Evolutionary conservation across 2,329 filamentous ascomycete genomes (phyloP).

Genomic region (Zasmidium angulare): DNA sequence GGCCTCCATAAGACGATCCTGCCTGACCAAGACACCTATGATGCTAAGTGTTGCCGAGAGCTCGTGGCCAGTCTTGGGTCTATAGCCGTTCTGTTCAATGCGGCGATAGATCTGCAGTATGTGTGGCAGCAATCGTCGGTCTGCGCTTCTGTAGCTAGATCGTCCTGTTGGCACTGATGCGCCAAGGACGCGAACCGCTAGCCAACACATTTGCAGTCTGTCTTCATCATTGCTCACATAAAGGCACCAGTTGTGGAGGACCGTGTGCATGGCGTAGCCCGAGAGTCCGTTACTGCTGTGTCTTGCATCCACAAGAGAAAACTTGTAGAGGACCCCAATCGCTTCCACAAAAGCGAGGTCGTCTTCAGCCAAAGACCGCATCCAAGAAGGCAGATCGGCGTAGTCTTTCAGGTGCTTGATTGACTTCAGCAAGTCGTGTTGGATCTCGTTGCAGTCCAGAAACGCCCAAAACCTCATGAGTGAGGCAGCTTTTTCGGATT

Average conservation of each 20-base stretch:
- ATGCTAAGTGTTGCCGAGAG: background rate
- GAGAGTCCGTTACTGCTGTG: background rate
- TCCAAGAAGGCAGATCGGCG: background rate
- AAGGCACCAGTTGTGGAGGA: background rate
- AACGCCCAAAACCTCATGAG: conserved; percentile 23
- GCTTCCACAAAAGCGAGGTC: background rate
- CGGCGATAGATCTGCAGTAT: background rate
- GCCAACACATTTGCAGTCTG: background rate
- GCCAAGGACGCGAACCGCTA: background rate
- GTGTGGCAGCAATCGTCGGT: background rate
- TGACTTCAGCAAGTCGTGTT: background rate
- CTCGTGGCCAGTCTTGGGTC: background rate
- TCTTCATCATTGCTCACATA: background rate
- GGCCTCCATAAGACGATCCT: background rate
- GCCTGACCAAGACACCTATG: background rate
- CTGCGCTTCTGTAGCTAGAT: background rate
- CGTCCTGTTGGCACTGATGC: background rate
- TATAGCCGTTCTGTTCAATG: background rate
- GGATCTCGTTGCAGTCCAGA: conserved; percentile 3
- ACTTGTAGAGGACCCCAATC: background rate
- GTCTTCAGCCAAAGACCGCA: background rate
- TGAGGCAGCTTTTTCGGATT: conserved; percentile 24
- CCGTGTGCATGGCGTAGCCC: background rate
- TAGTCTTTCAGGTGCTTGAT: background rate
- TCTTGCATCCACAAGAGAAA: background rate